Conservation (phyloP, 83 land plant species). For the Picea engelmannii region DNA sequence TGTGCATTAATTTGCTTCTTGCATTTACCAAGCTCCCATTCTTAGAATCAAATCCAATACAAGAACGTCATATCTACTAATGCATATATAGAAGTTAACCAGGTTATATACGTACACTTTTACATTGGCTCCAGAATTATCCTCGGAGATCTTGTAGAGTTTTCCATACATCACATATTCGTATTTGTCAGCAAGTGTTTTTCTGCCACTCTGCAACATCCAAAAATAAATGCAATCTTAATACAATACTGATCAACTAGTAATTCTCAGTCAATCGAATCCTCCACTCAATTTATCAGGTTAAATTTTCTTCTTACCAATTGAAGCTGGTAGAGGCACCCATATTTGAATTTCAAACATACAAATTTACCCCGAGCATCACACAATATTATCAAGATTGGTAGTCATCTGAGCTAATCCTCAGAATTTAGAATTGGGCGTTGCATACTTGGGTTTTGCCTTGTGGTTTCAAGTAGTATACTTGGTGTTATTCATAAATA, state of each 20-base stretch:
- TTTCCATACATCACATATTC: conserved; percentile 81
- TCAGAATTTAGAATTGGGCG: background rate
- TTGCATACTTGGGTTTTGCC: background rate
- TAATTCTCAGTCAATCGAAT: too few relatives aligned
- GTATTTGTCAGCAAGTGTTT: conserved; percentile 63
- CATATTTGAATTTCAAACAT: background rate
- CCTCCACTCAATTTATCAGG: background rate
- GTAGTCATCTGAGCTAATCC: background rate
- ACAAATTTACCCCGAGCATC: background rate
- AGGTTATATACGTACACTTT: conserved; percentile 49
- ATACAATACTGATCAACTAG: background rate
- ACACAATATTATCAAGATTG: background rate
- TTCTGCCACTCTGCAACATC: conserved; percentile 37
- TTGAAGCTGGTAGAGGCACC: background rate
- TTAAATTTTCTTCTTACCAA: background rate
- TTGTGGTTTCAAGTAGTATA: background rate
- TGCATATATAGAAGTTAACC: background rate
- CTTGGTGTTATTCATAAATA: too few relatives aligned
- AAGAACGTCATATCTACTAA: background rate
- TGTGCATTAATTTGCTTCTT: background rate
- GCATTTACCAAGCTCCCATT: too few relatives aligned
- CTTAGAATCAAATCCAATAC: too few relatives aligned
- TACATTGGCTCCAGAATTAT: conserved; percentile 25
- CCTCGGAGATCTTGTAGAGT: conserved; percentile 55
- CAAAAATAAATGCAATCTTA: background rate